Evolutionary conservation across 768 basidiomycete genomes (phyloP), one percentile per base, ranked within the genome.

Genomic region (Pleurotus tuoliensis): DNA sequence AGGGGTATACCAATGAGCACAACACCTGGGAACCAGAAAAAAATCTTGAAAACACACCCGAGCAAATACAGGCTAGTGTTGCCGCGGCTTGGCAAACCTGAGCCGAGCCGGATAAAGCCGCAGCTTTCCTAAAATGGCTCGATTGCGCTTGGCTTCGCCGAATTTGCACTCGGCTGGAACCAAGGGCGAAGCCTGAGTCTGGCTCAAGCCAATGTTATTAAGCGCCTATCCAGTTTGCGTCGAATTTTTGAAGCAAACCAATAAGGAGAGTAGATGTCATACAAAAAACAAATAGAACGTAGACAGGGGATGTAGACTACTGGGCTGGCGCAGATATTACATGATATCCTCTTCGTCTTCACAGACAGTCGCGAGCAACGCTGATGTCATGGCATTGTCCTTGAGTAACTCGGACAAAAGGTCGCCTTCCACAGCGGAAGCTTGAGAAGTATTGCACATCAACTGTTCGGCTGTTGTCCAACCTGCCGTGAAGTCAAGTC

Each of bases 401-500:
- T 43, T 37, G n/a, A 55, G 34, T 22, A 55, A 24, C 39, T 25
- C 43, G 6, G 40, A 24, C 22, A 55, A 39, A 16, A 55, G 22
- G 34, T 55, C 54, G 12, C 20, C 20, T 20, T 20, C 20, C 20
- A 2, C 2, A 2, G 20, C 20, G 20, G 20, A 20, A 20, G 20
- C 20, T 20, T 20, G 20, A 20, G 20, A 20, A 20, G 20, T 20
- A 34, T 55, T 39, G 18, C 20, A 13, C 55, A 56, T 56, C 24
- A 49, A 13, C 9, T 15, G 5, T 13, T 56, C 25, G 6, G n/a
- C 11, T 1, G 46, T 56, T 16, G 20, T 38, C 55, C 55, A 56
- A 16, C 56, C 56, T 22, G 27, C 12, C 38, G 45, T 49, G 16
- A 61, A 61, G 27, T 61, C 48, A 39, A 56, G 40, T n/a, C 50